Evolutionary conservation across 352 stramenopile species (phyloP).

Genomic region (Phytophthora tentaculata): DNA sequence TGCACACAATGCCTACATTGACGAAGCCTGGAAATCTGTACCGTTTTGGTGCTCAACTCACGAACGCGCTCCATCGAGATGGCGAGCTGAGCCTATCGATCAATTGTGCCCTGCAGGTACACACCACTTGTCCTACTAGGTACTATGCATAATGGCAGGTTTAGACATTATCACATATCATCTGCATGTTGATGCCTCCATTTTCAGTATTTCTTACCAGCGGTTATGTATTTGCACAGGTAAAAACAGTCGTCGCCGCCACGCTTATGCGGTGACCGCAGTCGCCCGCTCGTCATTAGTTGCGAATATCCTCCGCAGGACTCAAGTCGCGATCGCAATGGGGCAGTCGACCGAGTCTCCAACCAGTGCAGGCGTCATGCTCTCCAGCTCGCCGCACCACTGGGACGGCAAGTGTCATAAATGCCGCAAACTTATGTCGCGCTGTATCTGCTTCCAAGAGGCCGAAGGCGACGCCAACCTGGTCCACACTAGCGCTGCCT

Average conservation of each 20-base stretch:
- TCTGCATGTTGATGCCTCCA: no score
- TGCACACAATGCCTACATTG: no score
- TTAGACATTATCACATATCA: neutral
- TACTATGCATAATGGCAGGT: neutral
- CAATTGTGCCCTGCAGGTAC: conserved; percentile 14
- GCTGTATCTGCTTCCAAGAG: conserved; percentile 46
- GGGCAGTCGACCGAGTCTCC: conserved; percentile 12
- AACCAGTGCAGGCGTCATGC: neutral
- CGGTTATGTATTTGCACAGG: conserved; percentile 8
- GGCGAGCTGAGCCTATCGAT: conserved; percentile 21
- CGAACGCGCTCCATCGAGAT: conserved; percentile 22
- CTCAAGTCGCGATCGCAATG: conserved; percentile 15
- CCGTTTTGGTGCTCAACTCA: conserved; percentile 8
- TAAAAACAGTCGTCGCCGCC: conserved; percentile 1
- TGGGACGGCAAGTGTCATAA: conserved; percentile 54
- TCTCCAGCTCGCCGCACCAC: conserved; percentile 21
- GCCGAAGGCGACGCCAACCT: conserved; percentile 20
- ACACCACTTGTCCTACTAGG: neutral
- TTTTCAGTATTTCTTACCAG: neutral
- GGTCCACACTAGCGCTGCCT: conserved; percentile 10
- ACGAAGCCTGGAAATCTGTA: no score
- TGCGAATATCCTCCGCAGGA: conserved; percentile 14
- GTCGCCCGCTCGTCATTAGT: conserved; percentile 23
- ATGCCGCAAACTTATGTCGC: conserved; percentile 52
- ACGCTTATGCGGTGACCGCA: conserved; percentile 17